A percentile compares a stretch with the other conserved stretches of the same genome.
These are phyloP conservation scores for Nepenthes mirabilis DNA, from an alignment of 148 eudicot genomes.

Conservation along the genomic window DNA sequence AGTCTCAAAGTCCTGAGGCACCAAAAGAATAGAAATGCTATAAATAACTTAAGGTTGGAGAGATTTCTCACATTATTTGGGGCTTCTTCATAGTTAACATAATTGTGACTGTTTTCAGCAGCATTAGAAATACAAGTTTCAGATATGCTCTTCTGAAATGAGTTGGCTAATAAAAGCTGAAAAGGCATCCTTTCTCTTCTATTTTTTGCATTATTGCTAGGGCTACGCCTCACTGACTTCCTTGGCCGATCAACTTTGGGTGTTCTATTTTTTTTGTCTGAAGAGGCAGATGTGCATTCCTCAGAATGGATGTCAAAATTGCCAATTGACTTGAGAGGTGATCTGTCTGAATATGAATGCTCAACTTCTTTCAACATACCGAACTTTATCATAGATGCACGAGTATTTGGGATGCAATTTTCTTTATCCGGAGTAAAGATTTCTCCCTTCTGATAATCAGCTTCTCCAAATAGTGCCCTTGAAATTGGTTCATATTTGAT, in stretches of 20 bases:
- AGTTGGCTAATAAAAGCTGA: slow-evolving; percentile 25
- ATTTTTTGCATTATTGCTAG: slow-evolving; percentile 13
- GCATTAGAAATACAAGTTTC: slow-evolving; percentile 14
- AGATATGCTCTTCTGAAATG: slow-evolving; percentile 26
- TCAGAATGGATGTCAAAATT: slow-evolving; percentile 11
- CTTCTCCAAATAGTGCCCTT: slow-evolving; percentile 16
- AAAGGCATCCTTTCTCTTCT: slow-evolving; percentile 44
- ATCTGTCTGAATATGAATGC: slow-evolving; percentile 11
- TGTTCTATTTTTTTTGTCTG: slow-evolving; percentile 30
- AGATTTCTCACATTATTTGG: slow-evolving; percentile 23
- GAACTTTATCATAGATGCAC: slow-evolving; percentile 33
- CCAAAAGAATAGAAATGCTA: neutral
- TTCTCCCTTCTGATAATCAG: slow-evolving; percentile 21
- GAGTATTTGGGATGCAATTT: slow-evolving; percentile 20
- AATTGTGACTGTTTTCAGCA: slow-evolving; percentile 8
- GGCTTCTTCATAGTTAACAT: slow-evolving; percentile 13
- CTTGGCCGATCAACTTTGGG: slow-evolving; percentile 21
- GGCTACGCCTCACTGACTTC: slow-evolving; percentile 20
- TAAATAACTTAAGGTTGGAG: neutral
- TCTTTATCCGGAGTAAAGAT: slow-evolving; percentile 37
- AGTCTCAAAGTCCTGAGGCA: neutral
- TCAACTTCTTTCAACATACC: slow-evolving; percentile 21
- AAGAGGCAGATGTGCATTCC: slow-evolving; percentile 14
- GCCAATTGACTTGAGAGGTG: slow-evolving; percentile 23
- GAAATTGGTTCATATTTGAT: slow-evolving; percentile 13